Evolutionary conservation across 768 basidiomycete species (phyloP).

Genomic region (Psilocybe cubensis): DNA sequence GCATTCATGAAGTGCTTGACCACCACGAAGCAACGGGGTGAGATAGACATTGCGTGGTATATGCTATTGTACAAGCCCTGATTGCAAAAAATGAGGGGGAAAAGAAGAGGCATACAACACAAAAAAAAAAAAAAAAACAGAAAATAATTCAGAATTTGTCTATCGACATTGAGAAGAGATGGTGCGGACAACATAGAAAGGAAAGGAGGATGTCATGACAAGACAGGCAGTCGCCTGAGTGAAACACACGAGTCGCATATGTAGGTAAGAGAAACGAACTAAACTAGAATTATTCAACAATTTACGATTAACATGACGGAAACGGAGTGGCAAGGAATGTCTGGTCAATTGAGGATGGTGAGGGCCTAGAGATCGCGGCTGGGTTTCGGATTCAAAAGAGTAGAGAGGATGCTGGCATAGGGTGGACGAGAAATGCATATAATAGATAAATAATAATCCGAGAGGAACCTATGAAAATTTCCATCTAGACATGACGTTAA

Average conservation of each 20-base stretch:
- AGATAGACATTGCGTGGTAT: too few relatives aligned
- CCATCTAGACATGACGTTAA: constrained; percentile 1
- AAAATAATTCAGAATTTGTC: too few relatives aligned
- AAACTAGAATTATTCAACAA: not conserved
- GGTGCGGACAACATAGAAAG: not conserved
- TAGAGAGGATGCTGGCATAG: not conserved
- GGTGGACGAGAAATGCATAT: not conserved
- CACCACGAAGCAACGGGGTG: too few relatives aligned
- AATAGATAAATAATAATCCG: not conserved
- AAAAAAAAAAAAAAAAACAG: too few relatives aligned
- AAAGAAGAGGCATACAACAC: too few relatives aligned
- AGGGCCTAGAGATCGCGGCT: not conserved
- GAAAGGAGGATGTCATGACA: not conserved
- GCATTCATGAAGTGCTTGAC: too few relatives aligned
- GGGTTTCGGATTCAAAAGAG: not conserved
- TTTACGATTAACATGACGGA: not conserved
- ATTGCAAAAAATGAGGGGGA: too few relatives aligned
- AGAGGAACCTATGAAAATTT: constrained; percentile 10
- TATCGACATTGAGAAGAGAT: too few relatives aligned
- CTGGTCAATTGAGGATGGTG: too few relatives aligned
- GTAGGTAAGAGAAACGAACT: not conserved
- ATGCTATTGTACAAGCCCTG: too few relatives aligned
- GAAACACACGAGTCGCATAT: not conserved
- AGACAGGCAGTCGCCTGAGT: too few relatives aligned
- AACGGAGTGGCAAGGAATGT: not conserved